phyloP scores from a whole-genome alignment of 139 green algal genomes.

The Nannochloris sp. region DNA sequence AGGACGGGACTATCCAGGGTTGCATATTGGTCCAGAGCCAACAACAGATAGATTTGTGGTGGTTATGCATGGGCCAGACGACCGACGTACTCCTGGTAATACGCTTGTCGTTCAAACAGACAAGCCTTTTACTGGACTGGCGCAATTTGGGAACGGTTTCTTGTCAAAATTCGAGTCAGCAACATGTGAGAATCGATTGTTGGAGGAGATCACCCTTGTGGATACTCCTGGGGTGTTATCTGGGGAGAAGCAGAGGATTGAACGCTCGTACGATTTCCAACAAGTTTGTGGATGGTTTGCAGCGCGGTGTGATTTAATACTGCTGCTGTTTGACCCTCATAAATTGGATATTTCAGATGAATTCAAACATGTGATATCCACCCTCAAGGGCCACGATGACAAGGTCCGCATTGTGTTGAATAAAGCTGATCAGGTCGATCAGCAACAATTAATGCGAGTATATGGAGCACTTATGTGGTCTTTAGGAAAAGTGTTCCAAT shows the following conservation, averaged over 20 bases:
- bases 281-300: slow-evolving; percentile 86
- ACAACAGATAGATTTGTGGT: slow-evolving; percentile 98
- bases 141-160: slow-evolving; percentile 74
- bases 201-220: slow-evolving; percentile 87
- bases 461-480: slow-evolving; percentile 99
- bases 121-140: slow-evolving; percentile 65
- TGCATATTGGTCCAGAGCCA: slow-evolving; percentile 92
- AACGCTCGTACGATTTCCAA: slow-evolving; percentile 91
- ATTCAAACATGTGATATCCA: slow-evolving; percentile 82
- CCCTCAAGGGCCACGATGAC: slow-evolving; percentile 80
- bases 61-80: slow-evolving; percentile 68
- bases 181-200: slow-evolving; percentile 65
- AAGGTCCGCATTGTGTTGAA: slow-evolving; percentile 96
- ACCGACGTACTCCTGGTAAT: slow-evolving; percentile 85
- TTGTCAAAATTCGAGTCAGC: slow-evolving; percentile 85
- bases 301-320: slow-evolving; percentile 84
- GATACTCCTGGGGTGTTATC: slow-evolving; percentile 91
- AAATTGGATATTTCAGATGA: slow-evolving; percentile 94
- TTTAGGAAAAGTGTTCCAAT: slow-evolving; percentile 88
- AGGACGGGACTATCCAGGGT: slow-evolving; percentile 79
- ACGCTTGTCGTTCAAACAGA: slow-evolving; percentile 90
- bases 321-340: slow-evolving; percentile 96
- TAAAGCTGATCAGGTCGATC: slow-evolving; percentile 86
- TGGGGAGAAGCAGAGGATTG: slow-evolving; percentile 91
- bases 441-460: slow-evolving; percentile 96